Conservation (phyloP, 148 eudicot species). For the Vaccinium macrocarpon region DNA sequence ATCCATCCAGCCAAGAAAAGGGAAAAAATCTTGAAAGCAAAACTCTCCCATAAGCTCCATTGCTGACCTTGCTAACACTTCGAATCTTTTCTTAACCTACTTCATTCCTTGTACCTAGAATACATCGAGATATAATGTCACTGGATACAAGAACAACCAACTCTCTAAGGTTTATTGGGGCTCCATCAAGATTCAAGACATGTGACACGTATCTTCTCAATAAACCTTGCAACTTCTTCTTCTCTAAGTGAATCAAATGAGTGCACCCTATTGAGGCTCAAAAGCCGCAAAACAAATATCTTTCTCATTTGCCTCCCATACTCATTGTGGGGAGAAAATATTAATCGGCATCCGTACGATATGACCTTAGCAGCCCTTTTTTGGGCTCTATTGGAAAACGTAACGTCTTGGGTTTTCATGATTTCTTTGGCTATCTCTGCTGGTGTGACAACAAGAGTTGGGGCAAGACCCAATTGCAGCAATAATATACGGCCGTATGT, state of each 20-base stretch:
- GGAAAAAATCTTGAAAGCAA: background rate
- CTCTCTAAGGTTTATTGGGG: background rate
- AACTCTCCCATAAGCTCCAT: background rate
- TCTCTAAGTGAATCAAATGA: background rate
- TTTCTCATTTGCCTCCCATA: background rate
- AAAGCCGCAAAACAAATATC: background rate
- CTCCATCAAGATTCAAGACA: background rate
- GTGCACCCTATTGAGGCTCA: background rate
- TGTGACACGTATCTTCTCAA: background rate
- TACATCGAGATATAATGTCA: background rate
- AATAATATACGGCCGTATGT: background rate
- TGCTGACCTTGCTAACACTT: background rate
- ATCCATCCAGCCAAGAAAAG: slow-evolving; percentile 8
- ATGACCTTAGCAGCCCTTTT: background rate
- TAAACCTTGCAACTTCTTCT: background rate
- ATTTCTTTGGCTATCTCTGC: background rate
- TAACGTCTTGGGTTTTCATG: background rate
- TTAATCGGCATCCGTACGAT: background rate
- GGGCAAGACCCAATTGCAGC: background rate
- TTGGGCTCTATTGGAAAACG: background rate
- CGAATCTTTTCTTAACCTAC: background rate
- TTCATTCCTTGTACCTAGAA: background rate
- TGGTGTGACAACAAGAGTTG: slow-evolving; percentile 6
- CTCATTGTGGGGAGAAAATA: background rate
- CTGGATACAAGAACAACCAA: background rate